phyloP scores from a whole-genome alignment of 2,329 filamentous ascomycete species.

The Pseudogymnoascus verrucosus region DNA sequence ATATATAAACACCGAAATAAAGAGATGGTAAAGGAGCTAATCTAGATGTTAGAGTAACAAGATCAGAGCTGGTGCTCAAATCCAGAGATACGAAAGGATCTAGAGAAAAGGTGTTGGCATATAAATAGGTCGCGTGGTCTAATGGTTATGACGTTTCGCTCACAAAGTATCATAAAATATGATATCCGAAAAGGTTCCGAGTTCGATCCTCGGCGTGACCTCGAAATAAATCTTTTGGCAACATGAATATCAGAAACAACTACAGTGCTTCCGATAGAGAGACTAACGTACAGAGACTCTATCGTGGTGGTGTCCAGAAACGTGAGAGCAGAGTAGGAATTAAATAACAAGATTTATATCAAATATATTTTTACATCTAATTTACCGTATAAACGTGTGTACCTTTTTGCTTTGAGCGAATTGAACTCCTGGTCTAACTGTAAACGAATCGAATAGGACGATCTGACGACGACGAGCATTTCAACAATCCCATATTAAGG shows the following conservation, averaged over 20 bases:
- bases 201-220: constrained; percentile 1
- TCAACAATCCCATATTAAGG: background rate
- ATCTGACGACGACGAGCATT: background rate
- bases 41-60: background rate
- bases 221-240: background rate
- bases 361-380: background rate
- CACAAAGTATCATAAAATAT: background rate
- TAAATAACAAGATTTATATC: background rate
- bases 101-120: background rate
- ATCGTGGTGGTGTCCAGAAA: background rate
- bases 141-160: constrained; percentile 4
- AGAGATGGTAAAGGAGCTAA: background rate
- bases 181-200: constrained; percentile 5
- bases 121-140: background rate
- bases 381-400: background rate
- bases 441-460: background rate
- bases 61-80: background rate
- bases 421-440: background rate
- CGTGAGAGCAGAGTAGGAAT: background rate
- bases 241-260: too few relatives aligned
- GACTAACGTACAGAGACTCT: background rate
- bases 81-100: background rate
- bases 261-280: background rate
- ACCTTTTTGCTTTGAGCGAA: background rate
- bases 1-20: background rate